Base-by-base conservation (phyloP, 1,139 yeast species). In the Oligophagozyma castellii region DNA sequence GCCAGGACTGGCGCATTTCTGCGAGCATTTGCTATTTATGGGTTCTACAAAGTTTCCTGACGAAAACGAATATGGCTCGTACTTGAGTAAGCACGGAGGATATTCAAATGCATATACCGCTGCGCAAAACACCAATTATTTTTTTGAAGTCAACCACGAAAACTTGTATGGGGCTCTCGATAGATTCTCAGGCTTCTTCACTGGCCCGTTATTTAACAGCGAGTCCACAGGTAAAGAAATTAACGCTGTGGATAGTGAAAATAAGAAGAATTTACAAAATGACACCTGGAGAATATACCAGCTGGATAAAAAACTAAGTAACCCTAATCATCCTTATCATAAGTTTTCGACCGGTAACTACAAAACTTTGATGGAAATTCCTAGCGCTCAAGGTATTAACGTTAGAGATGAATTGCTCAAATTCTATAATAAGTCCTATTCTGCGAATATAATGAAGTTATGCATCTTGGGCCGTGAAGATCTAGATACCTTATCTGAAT, bases 21-120 rank as follows among this genome's bases (percentile, higher is more conserved):
- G 95, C 56, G 98, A 89, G 58, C 98, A 89, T 56, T 63, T 89
- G 41, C 61, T 89, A 36, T 89, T 89, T 53, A 83, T 89, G 95
- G 98, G 98, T n/a, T 86, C 96, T 4, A 64, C 70, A 42, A 86
- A 84, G 55, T 89, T 77, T 46, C 98, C 98, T 1, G 64, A 67
- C 35, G 98, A 89, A 53, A 84, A 83, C 52, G 96, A 83, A 43
- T 89, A 89, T 53, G 65, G 76, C 26, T 70, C 75, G 32, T 89
- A 67, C 51, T 59, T 89, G 36, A 66, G 93, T 5, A 73, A 77
- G 36, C 93, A 71, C 39, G 67, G 72, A 23, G 78, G 78, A 18
- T 56, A 59, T 24, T 67, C 73, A 14, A 81, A 81, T 47, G 98
- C 98, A 1, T 89, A 76, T 53, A 89, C 98, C 0, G 73, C 94